Evolutionary conservation across 202 grass and related monocot genomes (phyloP).

Genomic region (Setaria viridis): DNA sequence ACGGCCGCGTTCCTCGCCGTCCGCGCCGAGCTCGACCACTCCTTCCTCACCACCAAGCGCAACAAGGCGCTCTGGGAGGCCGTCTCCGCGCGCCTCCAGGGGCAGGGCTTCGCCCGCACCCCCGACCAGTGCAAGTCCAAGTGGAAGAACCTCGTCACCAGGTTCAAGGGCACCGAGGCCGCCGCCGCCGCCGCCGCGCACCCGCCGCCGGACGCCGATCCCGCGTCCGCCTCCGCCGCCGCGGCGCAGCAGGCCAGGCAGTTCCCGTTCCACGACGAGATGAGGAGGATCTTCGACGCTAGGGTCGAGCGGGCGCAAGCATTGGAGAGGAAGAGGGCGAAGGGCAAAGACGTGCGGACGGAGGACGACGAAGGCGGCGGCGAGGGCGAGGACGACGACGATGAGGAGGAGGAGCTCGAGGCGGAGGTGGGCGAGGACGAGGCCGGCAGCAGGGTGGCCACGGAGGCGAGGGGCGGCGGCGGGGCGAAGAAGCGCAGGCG

Average conservation of each 20-base stretch:
- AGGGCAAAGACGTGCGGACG: conserved; percentile 61
- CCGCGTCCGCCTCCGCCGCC: neutral
- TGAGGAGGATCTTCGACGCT: conserved; percentile 70
- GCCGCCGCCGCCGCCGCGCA: neutral
- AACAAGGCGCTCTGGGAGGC: conserved; percentile 97
- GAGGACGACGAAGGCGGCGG: conserved; percentile 41
- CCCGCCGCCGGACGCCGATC: neutral
- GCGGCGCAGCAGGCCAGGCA: conserved; percentile 39
- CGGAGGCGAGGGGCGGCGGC: neutral
- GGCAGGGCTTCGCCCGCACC: conserved; percentile 68
- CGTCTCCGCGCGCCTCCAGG: conserved; percentile 62
- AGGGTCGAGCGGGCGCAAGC: conserved; percentile 48
- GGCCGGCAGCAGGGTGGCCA: neutral
- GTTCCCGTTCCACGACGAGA: conserved; percentile 91
- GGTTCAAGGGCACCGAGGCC: conserved; percentile 70
- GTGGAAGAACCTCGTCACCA: conserved; percentile 98
- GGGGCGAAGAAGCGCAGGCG: conserved; percentile 37
- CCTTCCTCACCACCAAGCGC: conserved; percentile 91
- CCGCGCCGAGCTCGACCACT: conserved; percentile 75
- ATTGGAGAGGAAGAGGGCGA: conserved; percentile 50
- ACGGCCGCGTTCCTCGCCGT: conserved; percentile 79
- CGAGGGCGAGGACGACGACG: conserved; percentile 38
- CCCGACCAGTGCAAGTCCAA: conserved; percentile 99
- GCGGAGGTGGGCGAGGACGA: conserved; percentile 37
- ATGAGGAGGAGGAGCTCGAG: conserved; percentile 33